phyloP scores from a whole-genome alignment of 305 asterid species.

The Solanum chacoense region DNA sequence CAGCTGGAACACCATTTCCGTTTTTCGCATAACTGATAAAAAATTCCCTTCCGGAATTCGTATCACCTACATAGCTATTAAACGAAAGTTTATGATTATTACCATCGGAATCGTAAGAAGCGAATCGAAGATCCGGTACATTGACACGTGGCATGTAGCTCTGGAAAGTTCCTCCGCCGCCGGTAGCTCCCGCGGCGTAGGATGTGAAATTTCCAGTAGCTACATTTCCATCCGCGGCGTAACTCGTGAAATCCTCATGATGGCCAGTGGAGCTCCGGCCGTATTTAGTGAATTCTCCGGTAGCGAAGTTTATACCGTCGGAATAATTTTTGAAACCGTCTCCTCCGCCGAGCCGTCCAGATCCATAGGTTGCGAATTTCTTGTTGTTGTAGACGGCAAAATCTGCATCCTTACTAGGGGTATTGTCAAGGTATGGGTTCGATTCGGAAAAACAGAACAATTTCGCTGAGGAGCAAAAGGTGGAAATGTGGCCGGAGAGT shows the following conservation, averaged over 20 bases:
- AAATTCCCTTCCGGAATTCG: conserved; percentile 58
- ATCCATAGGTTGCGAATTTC: conserved; percentile 43
- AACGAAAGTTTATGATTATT: conserved; percentile 50
- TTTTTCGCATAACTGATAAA: conserved; percentile 50
- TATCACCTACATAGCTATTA: conserved; percentile 45
- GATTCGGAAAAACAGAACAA: conserved; percentile 36
- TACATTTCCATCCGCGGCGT: conserved; percentile 60
- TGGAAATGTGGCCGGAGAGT: conserved; percentile 34
- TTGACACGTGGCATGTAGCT: conserved; percentile 51
- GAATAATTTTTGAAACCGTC: conserved; percentile 66
- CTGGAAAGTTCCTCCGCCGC: conserved; percentile 55
- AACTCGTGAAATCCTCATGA: conserved; percentile 43
- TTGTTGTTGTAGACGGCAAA: conserved; percentile 48
- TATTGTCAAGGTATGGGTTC: background rate
- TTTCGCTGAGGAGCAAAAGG: conserved; percentile 59
- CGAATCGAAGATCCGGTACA: conserved; percentile 57
- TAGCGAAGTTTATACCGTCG: conserved; percentile 43
- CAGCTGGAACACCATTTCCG: conserved; percentile 46
- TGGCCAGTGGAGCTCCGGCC: conserved; percentile 52
- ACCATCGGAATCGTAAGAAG: conserved; percentile 49
- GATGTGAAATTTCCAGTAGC: conserved; percentile 50
- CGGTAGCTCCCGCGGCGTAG: conserved; percentile 39
- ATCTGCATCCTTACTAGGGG: conserved; percentile 29
- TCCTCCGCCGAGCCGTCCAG: conserved; percentile 30
- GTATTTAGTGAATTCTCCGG: conserved; percentile 37